Percentiles rank a stretch among this genome's conserved stretches.
Conservation (phyloP, 371 early-diverging fungal species). For the Scutellospora calospora region DNA sequence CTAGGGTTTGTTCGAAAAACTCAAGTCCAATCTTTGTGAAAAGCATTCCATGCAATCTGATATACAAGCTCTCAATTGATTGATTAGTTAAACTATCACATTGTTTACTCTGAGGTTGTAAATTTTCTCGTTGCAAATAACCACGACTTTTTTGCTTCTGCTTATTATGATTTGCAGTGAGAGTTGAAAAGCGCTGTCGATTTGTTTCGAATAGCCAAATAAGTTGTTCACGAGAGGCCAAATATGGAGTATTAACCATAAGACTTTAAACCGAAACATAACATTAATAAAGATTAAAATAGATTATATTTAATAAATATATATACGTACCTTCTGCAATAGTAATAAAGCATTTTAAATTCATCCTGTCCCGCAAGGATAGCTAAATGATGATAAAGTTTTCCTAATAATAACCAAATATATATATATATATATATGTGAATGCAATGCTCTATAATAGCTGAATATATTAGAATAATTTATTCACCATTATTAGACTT, state of each 20-base stretch:
- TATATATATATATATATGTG: background rate
- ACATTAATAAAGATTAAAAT: background rate
- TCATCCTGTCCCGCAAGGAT: slow-evolving; percentile 50
- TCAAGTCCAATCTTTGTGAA: slow-evolving; percentile 75
- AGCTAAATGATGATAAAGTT: slow-evolving; percentile 56
- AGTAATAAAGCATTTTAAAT: slow-evolving; percentile 52
- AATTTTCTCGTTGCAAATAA: slow-evolving; percentile 44
- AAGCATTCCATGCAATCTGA: slow-evolving; percentile 70
- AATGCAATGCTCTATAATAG: background rate
- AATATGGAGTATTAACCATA: slow-evolving; percentile 52
- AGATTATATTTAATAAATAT: background rate
- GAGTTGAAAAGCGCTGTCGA: slow-evolving; percentile 19
- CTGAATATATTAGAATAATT: no score
- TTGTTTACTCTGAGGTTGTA: background rate
- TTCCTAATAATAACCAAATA: slow-evolving; percentile 34
- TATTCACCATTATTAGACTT: slow-evolving; percentile 66
- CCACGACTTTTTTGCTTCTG: slow-evolving; percentile 17
- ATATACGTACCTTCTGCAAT: slow-evolving; percentile 52
- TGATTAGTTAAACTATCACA: slow-evolving; percentile 20
- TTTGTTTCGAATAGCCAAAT: slow-evolving; percentile 52
- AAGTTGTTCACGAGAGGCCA: slow-evolving; percentile 53
- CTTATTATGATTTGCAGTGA: background rate
- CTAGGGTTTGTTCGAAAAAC: slow-evolving; percentile 53
- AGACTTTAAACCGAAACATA: slow-evolving; percentile 42
- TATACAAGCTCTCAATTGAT: slow-evolving; percentile 56